A percentile compares a stretch with the other conserved stretches of the same genome.
Evolutionary conservation across 2,329 filamentous ascomycete genomes (phyloP).

Genomic region (Botryosphaeria dothidea): DNA sequence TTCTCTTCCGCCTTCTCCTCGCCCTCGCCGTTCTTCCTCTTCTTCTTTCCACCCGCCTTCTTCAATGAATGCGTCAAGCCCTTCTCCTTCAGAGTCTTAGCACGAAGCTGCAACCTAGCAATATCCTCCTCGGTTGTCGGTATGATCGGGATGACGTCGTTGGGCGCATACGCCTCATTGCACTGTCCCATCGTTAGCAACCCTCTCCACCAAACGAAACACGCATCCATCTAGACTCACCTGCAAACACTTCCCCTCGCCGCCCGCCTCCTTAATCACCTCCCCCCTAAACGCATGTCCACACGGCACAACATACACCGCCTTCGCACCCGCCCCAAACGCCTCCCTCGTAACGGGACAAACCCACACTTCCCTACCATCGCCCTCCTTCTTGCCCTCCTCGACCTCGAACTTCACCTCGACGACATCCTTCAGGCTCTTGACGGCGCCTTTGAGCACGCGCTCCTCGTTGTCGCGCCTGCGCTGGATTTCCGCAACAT

Average conservation of each 20-base stretch:
- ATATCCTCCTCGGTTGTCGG: conserved; percentile 71
- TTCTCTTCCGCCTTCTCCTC: conserved; percentile 18
- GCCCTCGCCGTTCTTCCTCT: conserved; percentile 54
- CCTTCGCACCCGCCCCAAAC: conserved; percentile 74
- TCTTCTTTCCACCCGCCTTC: conserved; percentile 64
- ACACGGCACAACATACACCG: conserved; percentile 90
- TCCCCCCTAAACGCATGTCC: conserved; percentile 91
- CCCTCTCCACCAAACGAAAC: not conserved
- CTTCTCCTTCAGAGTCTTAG: conserved; percentile 67
- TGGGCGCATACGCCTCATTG: conserved; percentile 68
- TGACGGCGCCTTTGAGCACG: conserved; percentile 64
- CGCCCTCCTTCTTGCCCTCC: conserved; percentile 41
- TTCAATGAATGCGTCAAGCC: conserved; percentile 86
- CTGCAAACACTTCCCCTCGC: conserved; percentile 58
- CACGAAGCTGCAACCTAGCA: conserved; percentile 63
- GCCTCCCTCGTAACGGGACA: conserved; percentile 89
- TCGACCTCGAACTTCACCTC: conserved; percentile 75
- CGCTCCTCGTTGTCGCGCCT: conserved; percentile 57
- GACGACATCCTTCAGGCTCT: conserved; percentile 80
- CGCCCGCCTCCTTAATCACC: conserved; percentile 77
- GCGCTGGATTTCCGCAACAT: conserved; percentile 44
- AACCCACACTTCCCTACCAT: conserved; percentile 54
- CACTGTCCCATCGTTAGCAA: conserved; percentile 55
- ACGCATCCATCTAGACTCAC: conserved; percentile 35
- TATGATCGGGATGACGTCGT: conserved; percentile 82